Percentiles rank a stretch among this genome's conserved stretches.
phyloP scores from a whole-genome alignment of 257 asterid species.

The Plectranthus barbatus region DNA sequence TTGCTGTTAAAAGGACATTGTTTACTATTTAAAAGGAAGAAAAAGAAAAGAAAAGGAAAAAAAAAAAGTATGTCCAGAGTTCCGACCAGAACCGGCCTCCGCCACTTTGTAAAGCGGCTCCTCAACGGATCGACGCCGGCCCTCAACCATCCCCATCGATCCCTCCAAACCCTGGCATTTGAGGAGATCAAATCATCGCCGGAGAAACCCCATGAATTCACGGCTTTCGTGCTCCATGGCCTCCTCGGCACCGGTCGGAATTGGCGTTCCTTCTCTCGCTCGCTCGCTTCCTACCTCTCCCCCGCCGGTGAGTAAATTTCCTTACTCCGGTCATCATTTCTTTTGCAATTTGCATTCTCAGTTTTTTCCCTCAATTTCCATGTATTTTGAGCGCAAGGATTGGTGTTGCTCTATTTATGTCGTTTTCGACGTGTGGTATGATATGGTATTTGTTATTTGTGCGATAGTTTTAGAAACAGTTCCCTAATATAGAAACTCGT shows the following conservation, averaged over 20 bases:
- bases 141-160: constrained; percentile 29
- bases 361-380: not conserved
- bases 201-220: constrained; percentile 41
- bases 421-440: not conserved
- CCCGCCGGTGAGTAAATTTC: constrained; percentile 36
- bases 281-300: constrained; percentile 54
- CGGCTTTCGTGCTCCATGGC: constrained; percentile 87
- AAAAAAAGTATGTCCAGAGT: constrained; percentile 27
- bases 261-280: constrained; percentile 89
- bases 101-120: constrained; percentile 31
- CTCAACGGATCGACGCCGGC: constrained; percentile 22
- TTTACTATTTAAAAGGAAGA: too few relatives aligned
- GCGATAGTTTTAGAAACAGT: not conserved
- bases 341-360: too few relatives aligned
- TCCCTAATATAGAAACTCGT: not conserved
- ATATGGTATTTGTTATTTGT: not conserved
- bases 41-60: too few relatives aligned
- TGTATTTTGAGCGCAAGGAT: not conserved
- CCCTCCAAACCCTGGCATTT: constrained; percentile 60
- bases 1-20: too few relatives aligned
- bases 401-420: not conserved
- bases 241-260: constrained; percentile 89
- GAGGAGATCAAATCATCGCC: constrained; percentile 57
- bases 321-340: not conserved
- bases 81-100: constrained; percentile 26